These are phyloP conservation scores for Hyphopichia burtonii DNA, from an alignment of 1,139 yeast species.

Conservation along the genomic window DNA sequence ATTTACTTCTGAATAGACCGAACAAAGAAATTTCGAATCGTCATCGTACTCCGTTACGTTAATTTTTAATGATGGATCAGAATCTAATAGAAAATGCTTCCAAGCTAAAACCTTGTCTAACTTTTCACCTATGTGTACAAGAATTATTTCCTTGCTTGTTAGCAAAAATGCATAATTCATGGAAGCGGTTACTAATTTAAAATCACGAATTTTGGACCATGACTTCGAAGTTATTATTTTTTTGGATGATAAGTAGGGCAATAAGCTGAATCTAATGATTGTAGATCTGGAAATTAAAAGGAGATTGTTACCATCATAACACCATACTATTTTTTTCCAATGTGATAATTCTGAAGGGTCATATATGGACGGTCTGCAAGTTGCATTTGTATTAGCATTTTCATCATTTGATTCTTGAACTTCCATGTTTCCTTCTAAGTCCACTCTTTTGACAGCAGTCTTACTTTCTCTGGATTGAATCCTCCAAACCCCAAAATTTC, in stretches of 20 bases:
- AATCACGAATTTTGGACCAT: constrained; percentile 58
- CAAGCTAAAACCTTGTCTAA: constrained; percentile 55
- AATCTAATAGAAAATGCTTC: constrained; percentile 61
- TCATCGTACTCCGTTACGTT: constrained; percentile 20
- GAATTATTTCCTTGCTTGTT: constrained; percentile 61
- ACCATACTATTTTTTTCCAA: constrained; percentile 56
- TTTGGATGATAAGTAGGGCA: constrained; percentile 17
- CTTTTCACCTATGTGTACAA: constrained; percentile 31
- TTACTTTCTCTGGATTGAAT: constrained; percentile 14
- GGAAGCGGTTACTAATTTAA: constrained; percentile 18
- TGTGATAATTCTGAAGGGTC: constrained; percentile 54
- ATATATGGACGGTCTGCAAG: constrained; percentile 19
- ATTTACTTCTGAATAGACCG: constrained; percentile 40
- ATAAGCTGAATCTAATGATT: constrained; percentile 30
- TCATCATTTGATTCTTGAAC: not conserved
- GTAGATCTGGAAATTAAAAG: constrained; percentile 47
- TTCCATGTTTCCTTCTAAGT: constrained; percentile 1
- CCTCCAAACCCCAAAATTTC: constrained; percentile 48
- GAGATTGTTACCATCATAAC: constrained; percentile 26
- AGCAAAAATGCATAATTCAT: constrained; percentile 41
- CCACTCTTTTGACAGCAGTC: constrained; percentile 5
- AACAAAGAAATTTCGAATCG: constrained; percentile 26
- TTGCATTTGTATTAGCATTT: not conserved
- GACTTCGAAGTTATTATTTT: constrained; percentile 47
- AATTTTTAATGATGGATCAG: constrained; percentile 56